These are phyloP conservation scores for Taphrina wiesneri DNA, from an alignment of 1,139 yeast genomes.

Conservation along the genomic window DNA sequence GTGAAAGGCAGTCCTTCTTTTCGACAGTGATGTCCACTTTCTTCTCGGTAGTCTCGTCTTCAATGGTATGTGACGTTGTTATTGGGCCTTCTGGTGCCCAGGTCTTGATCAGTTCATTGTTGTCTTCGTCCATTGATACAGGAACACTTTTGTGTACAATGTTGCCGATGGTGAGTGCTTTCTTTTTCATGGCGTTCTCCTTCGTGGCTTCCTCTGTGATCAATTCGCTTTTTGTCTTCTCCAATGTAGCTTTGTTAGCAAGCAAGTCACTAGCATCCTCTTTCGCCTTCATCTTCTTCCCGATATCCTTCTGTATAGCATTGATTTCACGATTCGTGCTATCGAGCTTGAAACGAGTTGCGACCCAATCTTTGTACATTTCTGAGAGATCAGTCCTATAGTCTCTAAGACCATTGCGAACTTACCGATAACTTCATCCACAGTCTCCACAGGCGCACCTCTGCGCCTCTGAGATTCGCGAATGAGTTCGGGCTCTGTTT, in stretches of 20 bases:
- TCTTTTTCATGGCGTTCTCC: constrained; percentile 68
- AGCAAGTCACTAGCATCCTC: constrained; percentile 87
- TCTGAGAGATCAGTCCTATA: not conserved
- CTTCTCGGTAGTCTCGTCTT: constrained; percentile 10
- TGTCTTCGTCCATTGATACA: constrained; percentile 74
- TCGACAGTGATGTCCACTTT: constrained; percentile 48
- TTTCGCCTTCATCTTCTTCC: constrained; percentile 86
- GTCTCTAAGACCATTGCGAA: constrained; percentile 50
- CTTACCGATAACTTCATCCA: constrained; percentile 87
- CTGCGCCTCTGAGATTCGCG: constrained; percentile 89
- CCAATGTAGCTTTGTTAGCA: constrained; percentile 73
- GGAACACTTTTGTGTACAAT: constrained; percentile 90
- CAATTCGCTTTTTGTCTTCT: constrained; percentile 66
- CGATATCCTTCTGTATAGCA: constrained; percentile 88
- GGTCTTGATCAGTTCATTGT: constrained; percentile 80
- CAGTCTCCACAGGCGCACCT: constrained; percentile 90
- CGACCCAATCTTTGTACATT: constrained; percentile 17
- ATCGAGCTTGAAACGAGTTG: constrained; percentile 74
- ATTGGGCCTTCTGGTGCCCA: constrained; percentile 71
- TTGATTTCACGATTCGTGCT: constrained; percentile 83
- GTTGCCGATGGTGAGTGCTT: constrained; percentile 90
- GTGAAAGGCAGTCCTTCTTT: constrained; percentile 77
- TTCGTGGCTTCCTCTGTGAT: constrained; percentile 73
- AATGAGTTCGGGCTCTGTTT: constrained; percentile 89
- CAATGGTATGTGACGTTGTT: not conserved